Conservation (phyloP, 345 rosid species). For the Syzygium grande region DNA sequence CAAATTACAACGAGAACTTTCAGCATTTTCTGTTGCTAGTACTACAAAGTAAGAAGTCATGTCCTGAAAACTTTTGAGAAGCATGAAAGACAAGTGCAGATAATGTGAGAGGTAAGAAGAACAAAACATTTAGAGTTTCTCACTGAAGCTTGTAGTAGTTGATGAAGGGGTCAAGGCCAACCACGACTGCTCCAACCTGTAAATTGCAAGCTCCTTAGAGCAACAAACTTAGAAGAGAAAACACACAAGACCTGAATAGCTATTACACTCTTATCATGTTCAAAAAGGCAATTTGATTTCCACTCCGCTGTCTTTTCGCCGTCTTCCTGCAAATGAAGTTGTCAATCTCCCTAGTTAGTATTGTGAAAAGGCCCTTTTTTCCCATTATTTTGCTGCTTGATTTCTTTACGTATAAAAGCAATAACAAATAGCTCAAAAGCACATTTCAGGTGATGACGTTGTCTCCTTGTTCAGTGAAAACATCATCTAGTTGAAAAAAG, state of each 20-base stretch:
- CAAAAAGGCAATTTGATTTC: conserved; percentile 51
- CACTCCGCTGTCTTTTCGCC: conserved; percentile 50
- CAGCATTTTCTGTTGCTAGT: not conserved
- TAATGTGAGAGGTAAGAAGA: not conserved
- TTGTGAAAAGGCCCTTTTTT: not conserved
- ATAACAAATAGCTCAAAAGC: not conserved
- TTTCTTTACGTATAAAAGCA: not conserved
- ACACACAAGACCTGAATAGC: not conserved
- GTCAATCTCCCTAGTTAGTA: not conserved
- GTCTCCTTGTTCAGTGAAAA: not conserved
- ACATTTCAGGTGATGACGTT: not conserved
- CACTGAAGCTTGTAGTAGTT: conserved; percentile 97
- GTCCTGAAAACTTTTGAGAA: not conserved
- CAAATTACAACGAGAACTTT: not conserved
- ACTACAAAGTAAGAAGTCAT: not conserved
- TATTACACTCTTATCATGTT: conserved; percentile 74
- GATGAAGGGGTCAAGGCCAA: conserved; percentile 69
- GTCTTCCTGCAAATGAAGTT: conserved; percentile 58
- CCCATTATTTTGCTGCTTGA: not conserved
- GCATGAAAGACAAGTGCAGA: not conserved
- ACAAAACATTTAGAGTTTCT: conserved; percentile 14
- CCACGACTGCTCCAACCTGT: conserved; percentile 97
- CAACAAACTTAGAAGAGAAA: not conserved
- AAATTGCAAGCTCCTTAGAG: not conserved
- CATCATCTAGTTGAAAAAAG: not conserved